Evolutionary conservation across 768 basidiomycete species (phyloP).

Genomic region (Coprinopsis sp.): DNA sequence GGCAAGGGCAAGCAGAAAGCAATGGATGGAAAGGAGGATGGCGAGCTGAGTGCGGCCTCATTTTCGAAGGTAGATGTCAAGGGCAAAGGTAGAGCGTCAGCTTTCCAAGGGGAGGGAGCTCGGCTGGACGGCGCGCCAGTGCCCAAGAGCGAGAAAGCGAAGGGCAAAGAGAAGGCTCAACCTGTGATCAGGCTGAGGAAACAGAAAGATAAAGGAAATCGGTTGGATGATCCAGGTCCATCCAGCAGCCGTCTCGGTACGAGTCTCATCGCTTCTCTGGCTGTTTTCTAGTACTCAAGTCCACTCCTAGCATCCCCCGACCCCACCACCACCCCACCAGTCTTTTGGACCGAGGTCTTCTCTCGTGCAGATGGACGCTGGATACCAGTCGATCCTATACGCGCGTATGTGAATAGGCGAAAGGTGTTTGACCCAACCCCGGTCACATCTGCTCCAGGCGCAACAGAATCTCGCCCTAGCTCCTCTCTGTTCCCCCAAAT

Average conservation of each 20-base stretch:
- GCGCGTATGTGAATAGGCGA: conserved; percentile 74
- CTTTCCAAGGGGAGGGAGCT: conserved; percentile 36
- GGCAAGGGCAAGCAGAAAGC: conserved; percentile 32
- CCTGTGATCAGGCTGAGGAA: conserved; percentile 58
- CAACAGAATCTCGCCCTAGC: conserved; percentile 7
- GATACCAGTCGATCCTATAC: conserved; percentile 89
- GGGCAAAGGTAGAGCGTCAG: conserved; percentile 24
- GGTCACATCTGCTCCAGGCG: conserved; percentile 14
- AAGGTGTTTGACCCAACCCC: conserved; percentile 73
- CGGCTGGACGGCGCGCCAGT: conserved; percentile 34
- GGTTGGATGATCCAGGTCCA: conserved; percentile 29
- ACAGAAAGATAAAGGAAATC: conserved; percentile 45
- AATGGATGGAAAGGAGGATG: conserved; percentile 22
- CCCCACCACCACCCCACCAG: conserved; percentile 67
- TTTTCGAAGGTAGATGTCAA: conserved; percentile 26
- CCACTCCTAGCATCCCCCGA: conserved; percentile 35
- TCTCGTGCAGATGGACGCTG: conserved; percentile 87
- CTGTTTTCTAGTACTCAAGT: conserved; percentile 2
- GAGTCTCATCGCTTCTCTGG: conserved; percentile 6
- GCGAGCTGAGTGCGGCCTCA: conserved; percentile 18
- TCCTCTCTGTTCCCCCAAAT: conserved; percentile 10
- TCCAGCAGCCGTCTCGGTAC: conserved; percentile 20
- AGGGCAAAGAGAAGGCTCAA: conserved; percentile 53
- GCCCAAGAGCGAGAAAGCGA: conserved; percentile 43
- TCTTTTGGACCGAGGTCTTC: conserved; percentile 97